Base-by-base conservation (phyloP, 305 asterid species). In the Plantago coronopus region DNA sequence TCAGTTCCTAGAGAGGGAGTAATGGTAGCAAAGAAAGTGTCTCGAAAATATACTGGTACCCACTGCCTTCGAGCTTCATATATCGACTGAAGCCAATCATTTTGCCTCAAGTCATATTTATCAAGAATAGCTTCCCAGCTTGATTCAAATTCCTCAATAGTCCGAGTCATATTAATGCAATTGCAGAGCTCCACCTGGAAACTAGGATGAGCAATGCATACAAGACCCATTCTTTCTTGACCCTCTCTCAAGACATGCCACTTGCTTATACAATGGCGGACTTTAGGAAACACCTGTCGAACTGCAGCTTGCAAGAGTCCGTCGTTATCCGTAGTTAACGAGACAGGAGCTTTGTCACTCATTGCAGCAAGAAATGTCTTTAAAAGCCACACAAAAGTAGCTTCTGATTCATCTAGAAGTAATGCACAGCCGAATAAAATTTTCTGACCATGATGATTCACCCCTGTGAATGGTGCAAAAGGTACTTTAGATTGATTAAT, bases 31-130 rank as follows among this genome's bases (percentile, higher is more conserved):
- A 78, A 81, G 72, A 89, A 89, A 53, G 87, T 71, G 79, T 79
- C 84, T 63, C 94, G 84, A 64, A 72, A 89, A 77, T 89, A 86
- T 66, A 68, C 94, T n/a, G 97, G 97, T 48, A 77, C 95, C 97
- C 97, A 89, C 23, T 77, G 89, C 68, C 55, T 67, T 51, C 97
- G 91, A 59, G 78, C 62, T 46, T 71, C 75, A 69, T 86, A 83
- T 70, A 89, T 64, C 31, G 89, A 76, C 57, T 75, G 94, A 73
- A 89, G 91, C 97, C 97, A 89, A 57, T 86, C 94, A 67, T 84
- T 83, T 69, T 69, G 71, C 73, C 74, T 72, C 45, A 89, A 73
- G 57, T 84, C 95, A 74, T 89, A 84, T 72, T 86, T 86, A 21
- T 82, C 83, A 69, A 86, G 78, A 63, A 89, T 70, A 57, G 78